phyloP scores from a whole-genome alignment of 441 rosid genomes.

The Theobroma grandiflorum region DNA sequence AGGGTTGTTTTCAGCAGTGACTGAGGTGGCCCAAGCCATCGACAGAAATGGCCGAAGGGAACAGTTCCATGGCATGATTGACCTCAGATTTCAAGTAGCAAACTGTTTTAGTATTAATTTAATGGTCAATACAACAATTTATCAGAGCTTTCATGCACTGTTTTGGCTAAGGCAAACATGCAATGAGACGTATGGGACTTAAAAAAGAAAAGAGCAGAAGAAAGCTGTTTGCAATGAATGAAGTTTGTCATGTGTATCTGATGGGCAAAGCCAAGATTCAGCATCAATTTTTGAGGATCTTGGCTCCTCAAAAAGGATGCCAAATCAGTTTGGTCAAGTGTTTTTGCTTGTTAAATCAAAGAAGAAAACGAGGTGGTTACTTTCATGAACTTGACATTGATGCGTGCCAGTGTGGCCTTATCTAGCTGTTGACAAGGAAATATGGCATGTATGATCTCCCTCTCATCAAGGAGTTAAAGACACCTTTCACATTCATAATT shows the following conservation, averaged over 20 bases:
- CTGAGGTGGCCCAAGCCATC: neutral
- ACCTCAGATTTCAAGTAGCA: neutral
- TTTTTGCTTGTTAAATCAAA: slow-evolving; percentile 15
- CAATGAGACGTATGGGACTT: neutral
- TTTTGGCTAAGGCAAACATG: slow-evolving; percentile 37
- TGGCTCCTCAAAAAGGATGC: neutral
- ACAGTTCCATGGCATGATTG: neutral
- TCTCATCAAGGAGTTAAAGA: neutral
- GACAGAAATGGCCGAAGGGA: neutral
- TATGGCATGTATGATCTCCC: neutral
- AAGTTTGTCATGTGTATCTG: neutral
- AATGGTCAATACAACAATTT: neutral
- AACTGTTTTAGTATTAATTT: neutral
- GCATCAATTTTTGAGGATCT: neutral
- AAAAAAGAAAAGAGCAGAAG: neutral
- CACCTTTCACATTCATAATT: neutral
- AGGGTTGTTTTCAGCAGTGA: neutral
- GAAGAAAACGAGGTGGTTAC: neutral
- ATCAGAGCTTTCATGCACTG: slow-evolving; percentile 19
- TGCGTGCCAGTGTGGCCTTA: neutral
- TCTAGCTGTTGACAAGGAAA: slow-evolving; percentile 8
- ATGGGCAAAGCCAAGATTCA: neutral
- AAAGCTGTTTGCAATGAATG: slow-evolving; percentile 1
- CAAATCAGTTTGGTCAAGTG: slow-evolving; percentile 6
- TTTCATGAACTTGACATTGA: slow-evolving; percentile 19